Evolutionary conservation across 1,284 basidiomycete genomes (phyloP), one percentile per base, ranked within the genome.

Genomic region (Boletus holoroseus): DNA sequence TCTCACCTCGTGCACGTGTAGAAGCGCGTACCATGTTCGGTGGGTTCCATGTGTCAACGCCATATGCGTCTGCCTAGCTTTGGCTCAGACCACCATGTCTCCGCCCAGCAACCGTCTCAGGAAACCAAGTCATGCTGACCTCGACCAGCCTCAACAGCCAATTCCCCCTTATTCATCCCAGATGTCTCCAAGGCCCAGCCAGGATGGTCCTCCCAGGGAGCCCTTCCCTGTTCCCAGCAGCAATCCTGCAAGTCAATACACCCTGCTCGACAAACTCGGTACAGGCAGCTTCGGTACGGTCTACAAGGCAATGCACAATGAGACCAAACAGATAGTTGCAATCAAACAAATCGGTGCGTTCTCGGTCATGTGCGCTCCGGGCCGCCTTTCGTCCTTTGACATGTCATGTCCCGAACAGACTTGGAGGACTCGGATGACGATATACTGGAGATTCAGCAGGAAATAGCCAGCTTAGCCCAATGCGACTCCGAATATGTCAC

Each of bases 281-380:
- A 95, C 92, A n/a, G 95, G 95, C 34, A 93, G 89, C 67, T 99
- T 98, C 67, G 94, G 94, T 6, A 90, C 85, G 1, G 95, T 99
- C 45, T 99, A 92, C 82, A 96, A 96, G 75, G 93, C 91, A 3
- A 87, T 94, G 62, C 93, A 99, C 72, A 91, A 92, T 65, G 89
- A 92, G 54, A 90, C 91, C 4, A 88, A 89, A 64, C 86, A 95
- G 70, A 87, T 93, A 54, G 96, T 99, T 22, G 95, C 95, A 44
- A 93, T 99, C 68, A 99, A 99, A 72, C 94, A 97, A 71, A 98
- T 99, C 64, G 91, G 91, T 90, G 61, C 58, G 82, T 68, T 39
- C 26, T 36, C n/a, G 26, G 41, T 2, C 38, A 27, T 46, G 28
- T 49, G 28, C 44, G 9, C 28, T 52, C 44, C 49, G 30, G 55